Evolutionary conservation across 2,329 filamentous ascomycete genomes (phyloP).

Genomic region (Escovopsis sp.): DNA sequence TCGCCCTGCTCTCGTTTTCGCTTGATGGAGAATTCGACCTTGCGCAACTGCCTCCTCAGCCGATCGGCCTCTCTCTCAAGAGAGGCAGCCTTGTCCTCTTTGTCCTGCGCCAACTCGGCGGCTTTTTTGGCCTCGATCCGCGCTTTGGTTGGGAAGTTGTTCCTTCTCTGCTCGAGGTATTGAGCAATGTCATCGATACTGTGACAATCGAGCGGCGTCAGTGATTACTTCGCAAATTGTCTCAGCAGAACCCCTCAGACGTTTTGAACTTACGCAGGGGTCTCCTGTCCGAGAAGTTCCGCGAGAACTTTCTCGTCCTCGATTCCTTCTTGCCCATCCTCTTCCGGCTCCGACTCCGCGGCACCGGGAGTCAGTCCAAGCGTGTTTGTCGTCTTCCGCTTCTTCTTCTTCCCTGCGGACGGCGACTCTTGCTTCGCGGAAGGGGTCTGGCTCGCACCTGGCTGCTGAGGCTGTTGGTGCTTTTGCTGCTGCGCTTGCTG

Average conservation of each 20-base stretch:
- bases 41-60: constrained; percentile 47
- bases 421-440: constrained; percentile 22
- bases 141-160: constrained; percentile 64
- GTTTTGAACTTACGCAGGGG: constrained; percentile 32
- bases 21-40: constrained; percentile 55
- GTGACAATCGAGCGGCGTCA: not conserved
- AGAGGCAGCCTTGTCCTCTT: constrained; percentile 46
- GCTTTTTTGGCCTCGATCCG: constrained; percentile 49
- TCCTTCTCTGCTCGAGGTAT: constrained; percentile 69
- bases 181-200: constrained; percentile 55
- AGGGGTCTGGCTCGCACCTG: constrained; percentile 7
- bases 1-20: constrained; percentile 53
- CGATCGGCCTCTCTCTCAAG: constrained; percentile 46
- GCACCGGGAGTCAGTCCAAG: constrained; percentile 57
- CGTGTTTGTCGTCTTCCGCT: constrained; percentile 55
- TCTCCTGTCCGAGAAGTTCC: constrained; percentile 39
- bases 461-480: too few species aligned
- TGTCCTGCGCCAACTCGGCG: constrained; percentile 26
- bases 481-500: constrained; percentile 6
- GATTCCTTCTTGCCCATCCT: constrained; percentile 38
- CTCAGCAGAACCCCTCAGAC: not conserved
- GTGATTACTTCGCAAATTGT: not conserved
- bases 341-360: constrained; percentile 44
- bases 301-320: constrained; percentile 50
- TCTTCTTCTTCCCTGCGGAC: constrained; percentile 48